A percentile compares a stretch with the other conserved stretches of the same genome.
Conservation (phyloP, 139 green algal genomes). For the Chlorella vulgaris region DNA sequence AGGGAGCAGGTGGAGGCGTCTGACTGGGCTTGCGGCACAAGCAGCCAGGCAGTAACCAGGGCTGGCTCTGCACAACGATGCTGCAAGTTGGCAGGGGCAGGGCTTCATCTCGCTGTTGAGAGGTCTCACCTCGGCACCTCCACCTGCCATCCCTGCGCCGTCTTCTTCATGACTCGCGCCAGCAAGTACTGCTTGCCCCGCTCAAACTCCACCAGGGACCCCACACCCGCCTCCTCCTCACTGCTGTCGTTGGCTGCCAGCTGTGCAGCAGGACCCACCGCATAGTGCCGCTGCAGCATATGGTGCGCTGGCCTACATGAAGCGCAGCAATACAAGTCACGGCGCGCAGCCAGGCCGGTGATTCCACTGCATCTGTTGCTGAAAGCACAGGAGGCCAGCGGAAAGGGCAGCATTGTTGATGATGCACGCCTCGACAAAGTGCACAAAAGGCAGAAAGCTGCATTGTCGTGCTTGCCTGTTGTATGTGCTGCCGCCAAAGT, state of each 20-base stretch:
- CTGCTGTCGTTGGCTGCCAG: not conserved
- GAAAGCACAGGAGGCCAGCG: too few relatives aligned
- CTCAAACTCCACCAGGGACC: slow-evolving; percentile 30
- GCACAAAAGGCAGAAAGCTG: not conserved
- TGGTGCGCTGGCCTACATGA: not conserved
- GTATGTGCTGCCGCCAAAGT: not conserved
- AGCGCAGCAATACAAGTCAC: not conserved
- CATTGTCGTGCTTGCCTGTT: not conserved
- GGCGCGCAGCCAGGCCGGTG: too few relatives aligned
- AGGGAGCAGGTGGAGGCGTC: not conserved
- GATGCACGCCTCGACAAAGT: too few relatives aligned
- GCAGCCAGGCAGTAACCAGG: too few relatives aligned
- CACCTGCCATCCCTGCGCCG: slow-evolving; percentile 16
- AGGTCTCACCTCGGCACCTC: slow-evolving; percentile 2
- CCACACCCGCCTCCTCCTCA: not conserved
- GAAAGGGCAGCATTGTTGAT: too few relatives aligned
- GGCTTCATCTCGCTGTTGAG: too few relatives aligned
- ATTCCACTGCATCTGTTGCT: too few relatives aligned
- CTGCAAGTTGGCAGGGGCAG: too few relatives aligned
- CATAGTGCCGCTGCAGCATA: not conserved
- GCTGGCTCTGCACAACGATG: too few relatives aligned
- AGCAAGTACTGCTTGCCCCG: slow-evolving; percentile 8
- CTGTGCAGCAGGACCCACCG: not conserved
- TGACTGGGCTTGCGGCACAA: not conserved
- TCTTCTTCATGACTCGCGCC: slow-evolving; percentile 10